Percentiles rank a stretch among this genome's conserved stretches.
Evolutionary conservation across 2,329 filamentous ascomycete genomes (phyloP).

Genomic region (Fusarium sacchari): DNA sequence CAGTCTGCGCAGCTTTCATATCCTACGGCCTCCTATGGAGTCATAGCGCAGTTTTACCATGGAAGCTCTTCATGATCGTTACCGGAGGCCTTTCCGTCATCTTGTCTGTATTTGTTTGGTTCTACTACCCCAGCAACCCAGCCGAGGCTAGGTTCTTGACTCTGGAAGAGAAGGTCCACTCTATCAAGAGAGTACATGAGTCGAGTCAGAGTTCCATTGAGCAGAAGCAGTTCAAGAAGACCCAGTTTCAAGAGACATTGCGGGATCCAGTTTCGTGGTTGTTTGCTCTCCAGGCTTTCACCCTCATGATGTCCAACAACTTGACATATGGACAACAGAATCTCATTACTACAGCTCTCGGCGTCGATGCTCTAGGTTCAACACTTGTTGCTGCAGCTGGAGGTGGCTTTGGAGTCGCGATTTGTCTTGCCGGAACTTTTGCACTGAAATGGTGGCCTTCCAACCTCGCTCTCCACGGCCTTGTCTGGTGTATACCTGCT

Average conservation of each 20-base stretch:
- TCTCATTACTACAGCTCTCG: conserved; percentile 49
- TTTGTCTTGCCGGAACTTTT: conserved; percentile 47
- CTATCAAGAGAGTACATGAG: conserved; percentile 47
- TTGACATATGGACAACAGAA: conserved; percentile 53
- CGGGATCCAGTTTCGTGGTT: conserved; percentile 47
- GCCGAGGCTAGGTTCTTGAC: conserved; percentile 52
- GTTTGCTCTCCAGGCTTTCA: conserved; percentile 46
- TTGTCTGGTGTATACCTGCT: conserved; percentile 42
- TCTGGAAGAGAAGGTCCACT: conserved; percentile 54
- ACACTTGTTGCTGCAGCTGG: conserved; percentile 53
- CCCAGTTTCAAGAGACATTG: conserved; percentile 44
- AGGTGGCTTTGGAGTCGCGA: conserved; percentile 47
- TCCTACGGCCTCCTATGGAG: conserved; percentile 54
- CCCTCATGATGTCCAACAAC: conserved; percentile 52
- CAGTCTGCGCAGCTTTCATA: conserved; percentile 52
- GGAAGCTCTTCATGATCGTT: conserved; percentile 53
- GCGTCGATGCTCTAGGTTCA: conserved; percentile 50
- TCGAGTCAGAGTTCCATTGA: conserved; percentile 51
- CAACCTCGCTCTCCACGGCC: conserved; percentile 46
- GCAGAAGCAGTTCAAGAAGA: conserved; percentile 49
- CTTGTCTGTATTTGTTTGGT: conserved; percentile 48
- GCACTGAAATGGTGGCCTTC: conserved; percentile 46
- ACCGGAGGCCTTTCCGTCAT: conserved; percentile 50
- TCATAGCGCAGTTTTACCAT: conserved; percentile 46
- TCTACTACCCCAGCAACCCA: conserved; percentile 52